These are phyloP conservation scores for Celoporthe dispersa DNA, from an alignment of 2,329 filamentous ascomycete species.

Conservation along the genomic window DNA sequence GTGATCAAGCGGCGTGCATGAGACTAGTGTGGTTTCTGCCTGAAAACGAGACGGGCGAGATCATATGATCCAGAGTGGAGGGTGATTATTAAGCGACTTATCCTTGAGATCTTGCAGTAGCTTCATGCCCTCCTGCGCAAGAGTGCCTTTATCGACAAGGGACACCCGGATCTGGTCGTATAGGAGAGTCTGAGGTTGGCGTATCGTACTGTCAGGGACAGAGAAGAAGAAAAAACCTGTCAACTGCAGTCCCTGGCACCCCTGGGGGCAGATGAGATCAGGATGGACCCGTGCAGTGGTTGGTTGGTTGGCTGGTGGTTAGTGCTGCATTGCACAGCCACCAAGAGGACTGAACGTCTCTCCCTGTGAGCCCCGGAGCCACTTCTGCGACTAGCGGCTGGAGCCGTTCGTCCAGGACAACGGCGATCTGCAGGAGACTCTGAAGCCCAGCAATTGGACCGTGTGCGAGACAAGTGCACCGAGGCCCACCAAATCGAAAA, in stretches of 20 bases:
- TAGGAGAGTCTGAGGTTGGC: constrained; percentile 10
- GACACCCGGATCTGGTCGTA: constrained; percentile 20
- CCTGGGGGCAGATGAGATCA: constrained; percentile 20
- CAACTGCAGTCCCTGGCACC: background rate
- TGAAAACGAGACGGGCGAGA: constrained; percentile 5
- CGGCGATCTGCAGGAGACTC: constrained; percentile 9
- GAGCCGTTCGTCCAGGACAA: constrained; percentile 8
- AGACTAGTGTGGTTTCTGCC: constrained; percentile 7
- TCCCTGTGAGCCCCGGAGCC: constrained; percentile 2
- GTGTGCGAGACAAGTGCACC: constrained; percentile 18
- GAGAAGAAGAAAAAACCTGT: background rate
- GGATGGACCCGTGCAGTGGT: background rate
- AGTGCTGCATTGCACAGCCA: constrained; percentile 28
- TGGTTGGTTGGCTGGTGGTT: background rate
- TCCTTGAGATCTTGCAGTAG: constrained; percentile 23
- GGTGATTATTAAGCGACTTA: constrained; percentile 22
- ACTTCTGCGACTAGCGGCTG: constrained; percentile 2
- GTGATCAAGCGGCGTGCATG: background rate
- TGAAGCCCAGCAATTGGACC: constrained; percentile 23
- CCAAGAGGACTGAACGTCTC: background rate
- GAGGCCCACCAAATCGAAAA: constrained; percentile 4
- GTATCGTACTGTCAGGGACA: background rate
- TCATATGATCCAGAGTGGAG: constrained; percentile 10
- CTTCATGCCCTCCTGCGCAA: constrained; percentile 14
- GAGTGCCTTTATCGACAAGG: constrained; percentile 15